These are phyloP conservation scores for Hypoxylon sp. DNA, from an alignment of 2,329 filamentous ascomycete species.

Conservation along the genomic window DNA sequence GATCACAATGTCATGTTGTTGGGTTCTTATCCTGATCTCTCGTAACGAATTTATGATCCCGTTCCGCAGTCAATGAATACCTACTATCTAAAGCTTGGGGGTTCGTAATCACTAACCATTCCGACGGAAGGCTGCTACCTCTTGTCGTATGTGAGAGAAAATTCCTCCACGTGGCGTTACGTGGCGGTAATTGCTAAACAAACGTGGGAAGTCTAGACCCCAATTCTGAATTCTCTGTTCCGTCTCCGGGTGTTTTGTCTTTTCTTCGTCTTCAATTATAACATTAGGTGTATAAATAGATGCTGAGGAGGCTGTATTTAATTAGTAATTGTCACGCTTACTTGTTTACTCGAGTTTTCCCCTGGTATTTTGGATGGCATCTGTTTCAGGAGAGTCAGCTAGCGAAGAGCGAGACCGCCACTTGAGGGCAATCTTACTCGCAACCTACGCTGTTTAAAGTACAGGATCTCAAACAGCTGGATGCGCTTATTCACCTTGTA, in stretches of 20 bases:
- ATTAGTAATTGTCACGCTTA: conserved; percentile 17
- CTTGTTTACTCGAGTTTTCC: neutral
- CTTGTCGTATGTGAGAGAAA: conserved; percentile 1
- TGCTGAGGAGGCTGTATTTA: conserved; percentile 1
- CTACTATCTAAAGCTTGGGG: neutral
- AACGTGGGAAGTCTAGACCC: neutral
- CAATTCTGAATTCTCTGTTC: neutral
- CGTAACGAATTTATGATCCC: neutral
- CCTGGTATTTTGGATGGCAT: neutral
- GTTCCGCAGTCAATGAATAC: neutral
- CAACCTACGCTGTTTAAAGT: neutral
- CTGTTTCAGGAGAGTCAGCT: neutral
- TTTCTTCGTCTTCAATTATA: neutral
- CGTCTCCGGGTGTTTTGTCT: neutral
- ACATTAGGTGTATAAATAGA: conserved; percentile 16
- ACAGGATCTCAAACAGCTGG: conserved; percentile 1
- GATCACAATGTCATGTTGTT: neutral
- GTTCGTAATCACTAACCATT: neutral
- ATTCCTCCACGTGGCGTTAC: conserved; percentile 18
- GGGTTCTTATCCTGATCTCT: neutral
- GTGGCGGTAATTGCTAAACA: neutral
- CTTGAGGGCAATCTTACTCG: neutral
- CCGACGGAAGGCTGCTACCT: conserved; percentile 8
- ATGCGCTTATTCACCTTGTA: neutral
- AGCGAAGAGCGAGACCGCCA: neutral